Percentiles rank a stretch among this genome's conserved stretches.
These are phyloP conservation scores for Cadophora gregata DNA, from an alignment of 2,329 filamentous ascomycete genomes.

Conservation along the genomic window DNA sequence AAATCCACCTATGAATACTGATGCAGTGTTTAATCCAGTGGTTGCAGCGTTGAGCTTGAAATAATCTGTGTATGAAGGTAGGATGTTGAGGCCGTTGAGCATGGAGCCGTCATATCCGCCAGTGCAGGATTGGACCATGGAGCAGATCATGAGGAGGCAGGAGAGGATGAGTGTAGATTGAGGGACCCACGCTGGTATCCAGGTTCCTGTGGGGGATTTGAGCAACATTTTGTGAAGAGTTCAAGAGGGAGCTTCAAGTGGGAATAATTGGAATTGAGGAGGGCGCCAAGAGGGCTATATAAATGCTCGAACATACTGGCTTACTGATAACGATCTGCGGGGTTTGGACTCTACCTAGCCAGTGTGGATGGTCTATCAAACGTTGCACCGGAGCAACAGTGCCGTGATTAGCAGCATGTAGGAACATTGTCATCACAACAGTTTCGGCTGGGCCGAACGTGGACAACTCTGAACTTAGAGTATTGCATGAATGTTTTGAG, in stretches of 20 bases:
- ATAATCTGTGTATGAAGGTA: conserved; percentile 56
- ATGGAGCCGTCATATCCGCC: conserved; percentile 35
- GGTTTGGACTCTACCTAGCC: neutral
- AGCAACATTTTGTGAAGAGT: conserved; percentile 42
- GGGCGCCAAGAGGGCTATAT: neutral
- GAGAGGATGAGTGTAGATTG: conserved; percentile 50
- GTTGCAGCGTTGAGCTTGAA: conserved; percentile 60
- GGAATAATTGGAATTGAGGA: neutral
- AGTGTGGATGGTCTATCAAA: neutral
- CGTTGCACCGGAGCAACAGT: conserved; percentile 1
- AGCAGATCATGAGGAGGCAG: conserved; percentile 51
- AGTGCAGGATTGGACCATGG: conserved; percentile 48
- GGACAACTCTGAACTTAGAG: neutral
- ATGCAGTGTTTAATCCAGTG: conserved; percentile 59
- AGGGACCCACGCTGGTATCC: conserved; percentile 55
- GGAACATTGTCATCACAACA: neutral
- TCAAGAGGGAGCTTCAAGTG: neutral
- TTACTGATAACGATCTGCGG: neutral
- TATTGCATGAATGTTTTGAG: no score
- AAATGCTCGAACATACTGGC: neutral
- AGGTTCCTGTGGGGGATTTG: conserved; percentile 50
- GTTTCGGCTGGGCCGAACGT: neutral
- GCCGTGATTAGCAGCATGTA: neutral
- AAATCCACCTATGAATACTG: conserved; percentile 58
- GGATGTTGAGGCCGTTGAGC: conserved; percentile 60